Conservation (phyloP, 192 early-diverging fungal species). For the Backusella circina region DNA sequence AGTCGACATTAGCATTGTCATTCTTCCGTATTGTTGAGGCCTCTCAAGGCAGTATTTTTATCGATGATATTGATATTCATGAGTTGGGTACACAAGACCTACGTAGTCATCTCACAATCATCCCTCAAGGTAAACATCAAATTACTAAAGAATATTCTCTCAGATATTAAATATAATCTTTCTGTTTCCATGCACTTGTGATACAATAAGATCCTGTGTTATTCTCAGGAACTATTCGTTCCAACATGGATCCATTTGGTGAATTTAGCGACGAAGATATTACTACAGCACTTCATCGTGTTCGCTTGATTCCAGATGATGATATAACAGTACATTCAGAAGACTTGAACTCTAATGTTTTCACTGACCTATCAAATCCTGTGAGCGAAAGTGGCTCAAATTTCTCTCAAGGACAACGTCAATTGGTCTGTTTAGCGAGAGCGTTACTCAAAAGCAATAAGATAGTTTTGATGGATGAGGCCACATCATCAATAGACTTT, state of each 20-base stretch:
- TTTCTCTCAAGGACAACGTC: constrained; percentile 78
- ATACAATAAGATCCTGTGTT: constrained; percentile 38
- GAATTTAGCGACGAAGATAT: constrained; percentile 74
- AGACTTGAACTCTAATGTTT: constrained; percentile 18
- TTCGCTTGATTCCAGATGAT: constrained; percentile 44
- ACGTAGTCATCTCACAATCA: constrained; percentile 76
- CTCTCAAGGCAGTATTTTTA: constrained; percentile 58
- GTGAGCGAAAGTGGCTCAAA: constrained; percentile 85
- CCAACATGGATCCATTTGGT: constrained; percentile 88
- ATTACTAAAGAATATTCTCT: background rate
- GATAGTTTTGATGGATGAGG: constrained; percentile 57
- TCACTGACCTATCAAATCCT: constrained; percentile 16
- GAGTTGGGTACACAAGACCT: constrained; percentile 76
- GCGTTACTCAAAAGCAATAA: constrained; percentile 57
- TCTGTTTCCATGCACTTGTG: background rate
- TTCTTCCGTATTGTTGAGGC: constrained; percentile 80
- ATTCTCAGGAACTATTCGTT: constrained; percentile 55
- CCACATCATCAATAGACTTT: constrained; percentile 42
- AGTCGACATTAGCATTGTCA: constrained; percentile 74
- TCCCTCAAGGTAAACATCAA: constrained; percentile 68
- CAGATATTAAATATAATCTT: background rate
- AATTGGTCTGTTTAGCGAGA: constrained; percentile 75
- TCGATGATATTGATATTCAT: constrained; percentile 80
- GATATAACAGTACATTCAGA: constrained; percentile 12
- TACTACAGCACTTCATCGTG: constrained; percentile 74